These are phyloP conservation scores for Hypoxylon subgilvum DNA, from an alignment of 495 filamentous ascomycete species.

Conservation along the genomic window DNA sequence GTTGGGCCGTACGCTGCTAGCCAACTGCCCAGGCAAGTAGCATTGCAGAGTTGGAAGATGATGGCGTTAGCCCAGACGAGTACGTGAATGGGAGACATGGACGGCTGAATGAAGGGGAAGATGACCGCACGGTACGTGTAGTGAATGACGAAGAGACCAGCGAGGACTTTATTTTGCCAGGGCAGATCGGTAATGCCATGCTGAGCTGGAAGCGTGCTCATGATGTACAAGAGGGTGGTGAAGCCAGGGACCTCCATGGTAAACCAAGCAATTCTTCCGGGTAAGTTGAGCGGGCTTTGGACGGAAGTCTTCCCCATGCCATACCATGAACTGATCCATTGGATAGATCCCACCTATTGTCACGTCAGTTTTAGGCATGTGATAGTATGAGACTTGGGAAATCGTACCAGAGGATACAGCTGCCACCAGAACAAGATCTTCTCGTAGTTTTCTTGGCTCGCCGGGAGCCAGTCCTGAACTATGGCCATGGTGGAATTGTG, in stretches of 20 bases:
- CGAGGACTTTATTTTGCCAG: constrained; percentile 72
- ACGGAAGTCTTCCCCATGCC: constrained; percentile 86
- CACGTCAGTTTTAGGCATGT: constrained; percentile 6
- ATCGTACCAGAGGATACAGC: constrained; percentile 52
- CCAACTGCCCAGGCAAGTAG: constrained; percentile 76
- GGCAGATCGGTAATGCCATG: constrained; percentile 61
- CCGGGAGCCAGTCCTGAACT: constrained; percentile 57
- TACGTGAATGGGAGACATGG: constrained; percentile 85
- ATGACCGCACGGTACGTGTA: constrained; percentile 88
- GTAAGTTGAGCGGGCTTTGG: constrained; percentile 74
- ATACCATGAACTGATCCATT: constrained; percentile 71
- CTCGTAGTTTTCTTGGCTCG: constrained; percentile 58
- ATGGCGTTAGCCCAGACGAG: constrained; percentile 65
- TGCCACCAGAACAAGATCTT: constrained; percentile 59
- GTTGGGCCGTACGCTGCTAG: constrained; percentile 76
- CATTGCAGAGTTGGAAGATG: constrained; percentile 81
- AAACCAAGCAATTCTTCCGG: constrained; percentile 85
- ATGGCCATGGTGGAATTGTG: constrained; percentile 43
- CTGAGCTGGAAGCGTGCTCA: constrained; percentile 66
- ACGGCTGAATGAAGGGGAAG: constrained; percentile 79
- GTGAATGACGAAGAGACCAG: constrained; percentile 72
- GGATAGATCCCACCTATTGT: constrained; percentile 59
- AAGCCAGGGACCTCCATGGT: constrained; percentile 85
- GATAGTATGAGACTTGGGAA: background rate
- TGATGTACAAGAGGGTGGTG: constrained; percentile 75